phyloP scores from a whole-genome alignment of 192 early-diverging fungal genomes.

The Umbelopsis sp. region DNA sequence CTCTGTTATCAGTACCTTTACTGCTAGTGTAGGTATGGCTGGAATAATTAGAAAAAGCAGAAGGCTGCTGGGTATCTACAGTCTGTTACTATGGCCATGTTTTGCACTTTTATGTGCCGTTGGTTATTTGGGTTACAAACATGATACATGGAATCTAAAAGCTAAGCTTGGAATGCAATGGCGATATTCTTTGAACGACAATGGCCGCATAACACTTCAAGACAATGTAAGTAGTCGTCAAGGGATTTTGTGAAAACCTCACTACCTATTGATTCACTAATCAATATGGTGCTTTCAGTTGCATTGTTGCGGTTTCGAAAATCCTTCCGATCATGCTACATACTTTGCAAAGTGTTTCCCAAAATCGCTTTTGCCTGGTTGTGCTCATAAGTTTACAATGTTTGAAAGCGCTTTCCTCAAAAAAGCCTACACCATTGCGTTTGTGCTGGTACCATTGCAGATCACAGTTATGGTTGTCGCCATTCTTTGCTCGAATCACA shows the following conservation, averaged over 20 bases:
- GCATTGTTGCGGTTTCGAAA: constrained; percentile 46
- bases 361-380: constrained; percentile 41
- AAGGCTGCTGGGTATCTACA: constrained; percentile 31
- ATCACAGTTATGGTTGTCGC: constrained; percentile 38
- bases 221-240: constrained; percentile 29
- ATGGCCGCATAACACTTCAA: constrained; percentile 39
- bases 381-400: constrained; percentile 36
- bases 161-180: constrained; percentile 41
- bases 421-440: constrained; percentile 27
- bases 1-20: constrained; percentile 24
- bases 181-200: constrained; percentile 28
- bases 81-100: constrained; percentile 37
- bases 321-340: constrained; percentile 30
- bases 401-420: constrained; percentile 35
- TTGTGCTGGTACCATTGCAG: constrained; percentile 39
- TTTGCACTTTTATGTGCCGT: constrained; percentile 38
- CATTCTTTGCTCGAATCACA: constrained; percentile 44
- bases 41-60: constrained; percentile 39
- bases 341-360: constrained; percentile 46
- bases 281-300: constrained; percentile 27
- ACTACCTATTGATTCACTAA: not conserved
- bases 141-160: constrained; percentile 35
- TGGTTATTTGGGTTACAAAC: constrained; percentile 44
- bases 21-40: constrained; percentile 30
- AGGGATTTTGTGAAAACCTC: not conserved